Percentiles rank a stretch among this genome's conserved stretches.
Evolutionary conservation across 495 filamentous ascomycete species (phyloP).

Genomic region (Tuber umbilicatum): DNA sequence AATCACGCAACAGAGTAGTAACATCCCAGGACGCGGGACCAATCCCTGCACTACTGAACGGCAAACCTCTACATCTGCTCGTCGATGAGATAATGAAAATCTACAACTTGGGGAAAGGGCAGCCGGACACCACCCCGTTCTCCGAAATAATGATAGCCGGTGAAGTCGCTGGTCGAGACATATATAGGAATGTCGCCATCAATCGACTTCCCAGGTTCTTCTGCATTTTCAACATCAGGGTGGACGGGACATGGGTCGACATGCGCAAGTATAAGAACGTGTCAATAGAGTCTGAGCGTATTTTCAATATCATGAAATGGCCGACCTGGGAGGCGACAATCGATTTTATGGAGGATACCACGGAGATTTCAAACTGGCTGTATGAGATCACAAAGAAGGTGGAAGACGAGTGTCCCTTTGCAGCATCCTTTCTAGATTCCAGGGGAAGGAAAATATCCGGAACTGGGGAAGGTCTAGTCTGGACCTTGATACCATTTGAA

Average conservation of each 20-base stretch:
- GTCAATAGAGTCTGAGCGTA: constrained; percentile 10
- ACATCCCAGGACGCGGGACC: constrained; percentile 21
- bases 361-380: constrained; percentile 16
- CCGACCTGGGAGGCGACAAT: constrained; percentile 19
- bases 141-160: constrained; percentile 32
- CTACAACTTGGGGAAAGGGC: constrained; percentile 9
- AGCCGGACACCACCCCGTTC: constrained; percentile 7
- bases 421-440: constrained; percentile 18
- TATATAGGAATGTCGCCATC: constrained; percentile 29
- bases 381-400: constrained; percentile 21
- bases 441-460: constrained; percentile 26
- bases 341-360: constrained; percentile 18
- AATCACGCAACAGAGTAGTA: constrained; percentile 28
- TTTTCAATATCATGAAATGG: constrained; percentile 31
- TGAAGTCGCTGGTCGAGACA: constrained; percentile 28
- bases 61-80: constrained; percentile 18
- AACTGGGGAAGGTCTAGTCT: constrained; percentile 25
- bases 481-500: constrained; percentile 30
- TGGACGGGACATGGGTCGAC: constrained; percentile 24
- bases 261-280: constrained; percentile 27
- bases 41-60: constrained; percentile 17
- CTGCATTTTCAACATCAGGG: constrained; percentile 30
- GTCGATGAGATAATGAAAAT: constrained; percentile 11
- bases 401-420: constrained; percentile 24
- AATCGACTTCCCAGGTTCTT: constrained; percentile 29